A percentile compares a stretch with the other conserved stretches of the same genome.
Conservation (phyloP, 306 rosid species). For the Cajanus cajan region DNA sequence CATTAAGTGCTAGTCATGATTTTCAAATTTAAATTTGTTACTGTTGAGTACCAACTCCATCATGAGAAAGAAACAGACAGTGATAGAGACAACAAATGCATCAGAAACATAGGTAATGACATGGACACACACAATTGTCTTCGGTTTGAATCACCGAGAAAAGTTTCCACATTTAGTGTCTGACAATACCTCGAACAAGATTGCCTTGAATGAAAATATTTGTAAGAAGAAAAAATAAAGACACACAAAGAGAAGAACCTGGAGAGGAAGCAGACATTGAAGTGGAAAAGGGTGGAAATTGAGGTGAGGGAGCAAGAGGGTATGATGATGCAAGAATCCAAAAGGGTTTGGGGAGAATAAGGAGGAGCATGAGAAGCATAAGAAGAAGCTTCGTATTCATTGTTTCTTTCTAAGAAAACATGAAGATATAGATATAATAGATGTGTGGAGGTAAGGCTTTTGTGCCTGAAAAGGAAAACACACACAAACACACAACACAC, state of each 20-base stretch:
- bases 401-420: slow-evolving; percentile 36
- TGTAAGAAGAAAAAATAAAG: background rate
- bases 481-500: background rate
- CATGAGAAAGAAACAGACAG: slow-evolving; percentile 14
- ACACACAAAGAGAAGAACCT: slow-evolving; percentile 29
- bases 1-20: slow-evolving; percentile 36
- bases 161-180: background rate
- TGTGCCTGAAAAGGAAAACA: slow-evolving; percentile 28
- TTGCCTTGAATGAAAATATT: background rate
- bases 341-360: slow-evolving; percentile 46
- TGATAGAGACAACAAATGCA: slow-evolving; percentile 24
- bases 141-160: background rate
- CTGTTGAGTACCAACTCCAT: slow-evolving; percentile 1
- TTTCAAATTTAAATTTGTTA: slow-evolving; percentile 51
- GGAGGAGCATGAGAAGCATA: slow-evolving; percentile 26
- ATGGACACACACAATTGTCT: background rate
- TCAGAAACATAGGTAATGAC: background rate
- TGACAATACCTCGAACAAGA: background rate
- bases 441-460: slow-evolving; percentile 2
- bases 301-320: slow-evolving; percentile 48
- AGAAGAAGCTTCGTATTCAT: slow-evolving; percentile 50
- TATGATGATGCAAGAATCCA: slow-evolving; percentile 40
- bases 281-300: slow-evolving; percentile 36
- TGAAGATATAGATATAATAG: slow-evolving; percentile 30
- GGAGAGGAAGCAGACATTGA: slow-evolving; percentile 68